These are phyloP conservation scores for Aphanoascus verrucosus DNA, from an alignment of 2,329 filamentous ascomycete genomes.

Conservation along the genomic window DNA sequence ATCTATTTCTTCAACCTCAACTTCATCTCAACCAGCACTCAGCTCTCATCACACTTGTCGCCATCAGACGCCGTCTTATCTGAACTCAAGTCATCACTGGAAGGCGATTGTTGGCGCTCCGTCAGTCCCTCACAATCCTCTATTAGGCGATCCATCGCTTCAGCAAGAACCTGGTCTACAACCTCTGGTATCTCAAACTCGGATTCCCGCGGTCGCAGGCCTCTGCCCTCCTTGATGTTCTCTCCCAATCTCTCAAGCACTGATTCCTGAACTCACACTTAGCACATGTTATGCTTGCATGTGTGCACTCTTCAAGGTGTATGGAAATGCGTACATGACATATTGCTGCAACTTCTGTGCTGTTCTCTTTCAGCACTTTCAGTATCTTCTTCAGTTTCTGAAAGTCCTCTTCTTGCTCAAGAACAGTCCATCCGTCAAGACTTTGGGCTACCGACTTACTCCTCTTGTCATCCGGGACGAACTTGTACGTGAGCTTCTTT, in stretches of 20 bases:
- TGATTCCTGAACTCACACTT: neutral
- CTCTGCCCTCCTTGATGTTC: neutral
- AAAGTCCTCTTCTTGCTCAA: constrained; percentile 12
- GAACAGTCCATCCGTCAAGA: constrained; percentile 6
- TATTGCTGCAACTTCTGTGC: constrained; percentile 8
- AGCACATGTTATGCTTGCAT: neutral
- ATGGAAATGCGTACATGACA: constrained; percentile 12
- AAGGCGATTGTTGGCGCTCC: neutral
- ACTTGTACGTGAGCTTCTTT: constrained; percentile 13
- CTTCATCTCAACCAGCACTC: neutral
- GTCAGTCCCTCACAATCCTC: neutral
- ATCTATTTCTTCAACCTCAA: neutral
- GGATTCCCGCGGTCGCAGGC: neutral
- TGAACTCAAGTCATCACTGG: neutral
- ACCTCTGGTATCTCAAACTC: neutral
- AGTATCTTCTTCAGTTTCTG: constrained; percentile 3
- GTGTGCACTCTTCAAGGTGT: neutral
- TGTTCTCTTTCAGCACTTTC: constrained; percentile 1
- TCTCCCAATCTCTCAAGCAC: neutral
- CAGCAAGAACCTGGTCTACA: neutral
- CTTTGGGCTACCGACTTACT: neutral
- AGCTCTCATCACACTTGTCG: neutral
- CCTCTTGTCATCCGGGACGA: neutral
- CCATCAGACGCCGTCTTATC: neutral
- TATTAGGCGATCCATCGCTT: neutral